phyloP scores from a whole-genome alignment of 345 rosid genomes.

The Heritiera fomes region DNA sequence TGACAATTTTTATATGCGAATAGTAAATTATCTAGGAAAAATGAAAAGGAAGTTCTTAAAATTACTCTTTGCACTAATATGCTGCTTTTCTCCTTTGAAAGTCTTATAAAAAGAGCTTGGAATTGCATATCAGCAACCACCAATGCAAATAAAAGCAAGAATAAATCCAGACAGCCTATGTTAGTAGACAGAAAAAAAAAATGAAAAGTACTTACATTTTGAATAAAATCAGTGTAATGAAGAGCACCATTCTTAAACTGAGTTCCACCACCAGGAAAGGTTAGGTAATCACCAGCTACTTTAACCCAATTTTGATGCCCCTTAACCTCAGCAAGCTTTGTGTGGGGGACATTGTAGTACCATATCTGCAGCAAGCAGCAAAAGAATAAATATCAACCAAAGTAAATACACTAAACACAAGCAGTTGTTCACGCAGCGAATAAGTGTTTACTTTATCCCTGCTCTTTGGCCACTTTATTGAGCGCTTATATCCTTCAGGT shows the following conservation, averaged over 20 bases:
- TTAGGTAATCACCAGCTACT: constrained; percentile 50
- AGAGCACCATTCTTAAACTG: constrained; percentile 54
- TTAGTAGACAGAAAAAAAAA: neutral
- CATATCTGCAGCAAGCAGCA: constrained; percentile 52
- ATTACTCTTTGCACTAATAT: neutral
- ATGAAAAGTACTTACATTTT: constrained; percentile 33
- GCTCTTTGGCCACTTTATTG: constrained; percentile 86
- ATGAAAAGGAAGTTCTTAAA: neutral
- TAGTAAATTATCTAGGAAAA: neutral
- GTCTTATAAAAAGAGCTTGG: constrained; percentile 23
- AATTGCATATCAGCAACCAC: constrained; percentile 10
- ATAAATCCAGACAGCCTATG: neutral
- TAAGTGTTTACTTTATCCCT: constrained; percentile 61
- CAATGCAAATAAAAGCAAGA: neutral
- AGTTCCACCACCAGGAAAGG: constrained; percentile 60
- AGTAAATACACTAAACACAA: neutral
- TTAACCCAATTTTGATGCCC: constrained; percentile 81
- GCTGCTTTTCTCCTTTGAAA: constrained; percentile 8
- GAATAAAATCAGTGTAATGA: constrained; percentile 50
- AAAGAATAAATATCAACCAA: constrained; percentile 13
- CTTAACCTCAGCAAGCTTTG: constrained; percentile 60
- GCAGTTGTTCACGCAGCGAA: neutral
- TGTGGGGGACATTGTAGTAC: constrained; percentile 66
- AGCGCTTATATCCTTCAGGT: constrained; percentile 66
- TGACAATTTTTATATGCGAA: neutral